These are phyloP conservation scores for Coniochaeta ligniaria DNA, from an alignment of 2,329 filamentous ascomycete species.

Conservation along the genomic window DNA sequence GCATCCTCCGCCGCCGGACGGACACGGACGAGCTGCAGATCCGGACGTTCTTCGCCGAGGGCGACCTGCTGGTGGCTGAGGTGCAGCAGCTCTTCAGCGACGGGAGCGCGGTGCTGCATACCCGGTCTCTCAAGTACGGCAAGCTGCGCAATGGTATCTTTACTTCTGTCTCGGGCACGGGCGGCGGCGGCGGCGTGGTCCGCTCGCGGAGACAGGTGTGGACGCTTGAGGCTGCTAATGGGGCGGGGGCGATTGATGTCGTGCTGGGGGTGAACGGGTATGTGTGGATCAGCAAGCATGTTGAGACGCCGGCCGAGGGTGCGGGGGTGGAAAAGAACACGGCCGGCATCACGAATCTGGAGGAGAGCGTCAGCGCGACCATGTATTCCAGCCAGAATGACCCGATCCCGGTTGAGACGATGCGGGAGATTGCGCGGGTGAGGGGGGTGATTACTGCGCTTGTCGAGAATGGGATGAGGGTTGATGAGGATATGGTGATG, in stretches of 20 bases:
- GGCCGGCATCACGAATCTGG: constrained; percentile 69
- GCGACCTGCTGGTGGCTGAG: constrained; percentile 88
- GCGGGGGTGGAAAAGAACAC: constrained; percentile 29
- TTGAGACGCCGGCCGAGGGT: constrained; percentile 38
- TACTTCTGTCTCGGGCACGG: constrained; percentile 70
- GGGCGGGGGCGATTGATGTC: constrained; percentile 67
- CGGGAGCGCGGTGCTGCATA: constrained; percentile 82
- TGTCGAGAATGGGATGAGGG: constrained; percentile 72
- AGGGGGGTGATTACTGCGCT: constrained; percentile 75
- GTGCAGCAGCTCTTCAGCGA: constrained; percentile 86
- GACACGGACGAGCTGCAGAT: constrained; percentile 97
- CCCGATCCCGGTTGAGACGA: constrained; percentile 64
- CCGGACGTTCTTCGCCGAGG: constrained; percentile 92
- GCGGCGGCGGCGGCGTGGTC: constrained; percentile 81
- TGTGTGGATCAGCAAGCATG: constrained; percentile 87
- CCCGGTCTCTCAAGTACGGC: constrained; percentile 84
- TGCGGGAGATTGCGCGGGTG: constrained; percentile 82
- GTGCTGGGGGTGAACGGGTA: constrained; percentile 94
- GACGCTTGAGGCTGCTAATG: constrained; percentile 55
- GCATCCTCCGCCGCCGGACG: constrained; percentile 83
- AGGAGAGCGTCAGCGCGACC: constrained; percentile 76
- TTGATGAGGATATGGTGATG: constrained; percentile 86
- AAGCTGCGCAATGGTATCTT: constrained; percentile 94
- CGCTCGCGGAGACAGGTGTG: constrained; percentile 80
- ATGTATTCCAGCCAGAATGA: constrained; percentile 97